Conservation (phyloP, 2,329 filamentous ascomycete species). For the Teratosphaeria nubilosa region DNA sequence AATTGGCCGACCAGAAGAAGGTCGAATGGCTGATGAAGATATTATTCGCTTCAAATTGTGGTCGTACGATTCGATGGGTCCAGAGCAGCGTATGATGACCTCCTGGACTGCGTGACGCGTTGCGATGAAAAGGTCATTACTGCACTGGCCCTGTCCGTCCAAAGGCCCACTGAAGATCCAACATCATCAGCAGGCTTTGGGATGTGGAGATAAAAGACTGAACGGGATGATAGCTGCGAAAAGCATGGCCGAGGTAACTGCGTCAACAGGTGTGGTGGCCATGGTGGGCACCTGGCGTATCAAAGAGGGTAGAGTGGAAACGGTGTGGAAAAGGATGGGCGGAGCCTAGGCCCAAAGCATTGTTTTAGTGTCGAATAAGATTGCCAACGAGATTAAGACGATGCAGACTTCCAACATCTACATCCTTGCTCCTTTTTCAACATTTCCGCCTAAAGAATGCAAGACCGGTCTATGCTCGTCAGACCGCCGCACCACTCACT, state of each 20-base stretch:
- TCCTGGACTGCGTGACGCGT: neutral
- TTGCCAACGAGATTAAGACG: neutral
- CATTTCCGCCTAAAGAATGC: neutral
- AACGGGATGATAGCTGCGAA: neutral
- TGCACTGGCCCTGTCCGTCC: no score
- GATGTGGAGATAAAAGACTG: neutral
- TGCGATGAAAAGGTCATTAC: neutral
- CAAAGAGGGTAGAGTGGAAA: neutral
- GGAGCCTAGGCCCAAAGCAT: no score
- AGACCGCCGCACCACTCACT: neutral
- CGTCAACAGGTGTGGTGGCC: neutral
- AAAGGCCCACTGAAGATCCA: neutral
- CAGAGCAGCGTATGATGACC: neutral
- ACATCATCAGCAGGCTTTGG: neutral
- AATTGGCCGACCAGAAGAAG: neutral
- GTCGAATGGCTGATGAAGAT: neutral
- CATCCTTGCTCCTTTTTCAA: neutral
- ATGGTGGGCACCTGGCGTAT: neutral
- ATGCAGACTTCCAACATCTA: neutral
- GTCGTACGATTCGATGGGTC: neutral
- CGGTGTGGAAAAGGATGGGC: no score
- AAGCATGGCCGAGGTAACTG: neutral
- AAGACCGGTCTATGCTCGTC: neutral
- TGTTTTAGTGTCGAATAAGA: neutral
- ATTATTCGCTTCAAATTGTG: neutral